phyloP scores from a whole-genome alignment of 202 grass and related monocot species.

The Dendrocalamus latiflorus region DNA sequence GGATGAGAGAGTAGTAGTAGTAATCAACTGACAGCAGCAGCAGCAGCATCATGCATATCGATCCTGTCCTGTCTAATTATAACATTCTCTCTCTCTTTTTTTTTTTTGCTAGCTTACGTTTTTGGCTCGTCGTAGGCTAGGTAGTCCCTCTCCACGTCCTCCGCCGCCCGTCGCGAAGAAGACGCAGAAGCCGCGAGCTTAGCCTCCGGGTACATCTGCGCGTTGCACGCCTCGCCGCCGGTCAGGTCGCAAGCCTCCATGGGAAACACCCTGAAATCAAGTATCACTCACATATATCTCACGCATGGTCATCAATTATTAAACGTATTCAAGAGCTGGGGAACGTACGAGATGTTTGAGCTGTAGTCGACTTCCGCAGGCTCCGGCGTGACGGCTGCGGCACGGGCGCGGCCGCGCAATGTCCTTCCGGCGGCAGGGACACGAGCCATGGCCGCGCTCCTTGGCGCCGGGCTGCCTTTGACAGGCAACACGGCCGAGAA shows the following conservation, averaged over 20 bases:
- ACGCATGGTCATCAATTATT: neutral
- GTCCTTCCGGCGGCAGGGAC: neutral
- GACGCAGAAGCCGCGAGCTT: conserved; percentile 9
- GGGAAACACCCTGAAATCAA: conserved; percentile 58
- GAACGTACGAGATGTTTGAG: conserved; percentile 46
- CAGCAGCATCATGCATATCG: too few species aligned
- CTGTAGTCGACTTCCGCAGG: conserved; percentile 45
- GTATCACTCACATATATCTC: too few species aligned
- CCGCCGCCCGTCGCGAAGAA: neutral
- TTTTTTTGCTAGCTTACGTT: conserved; percentile 36
- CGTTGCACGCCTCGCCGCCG: conserved; percentile 59
- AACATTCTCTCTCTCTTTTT: too few species aligned
- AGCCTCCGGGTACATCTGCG: conserved; percentile 57
- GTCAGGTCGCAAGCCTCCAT: conserved; percentile 75
- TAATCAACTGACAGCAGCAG: too few species aligned
- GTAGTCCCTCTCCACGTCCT: conserved; percentile 70
- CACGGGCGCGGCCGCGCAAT: neutral
- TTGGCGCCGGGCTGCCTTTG: conserved; percentile 13
- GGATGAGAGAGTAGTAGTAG: too few species aligned
- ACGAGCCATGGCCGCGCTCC: neutral
- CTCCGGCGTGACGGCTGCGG: conserved; percentile 2
- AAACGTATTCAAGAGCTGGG: neutral
- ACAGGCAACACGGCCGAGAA: conserved; percentile 35
- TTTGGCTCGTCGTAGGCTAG: conserved; percentile 54
- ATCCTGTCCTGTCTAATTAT: too few species aligned